Base-by-base conservation (phyloP, 768 basidiomycete species). In the Calocera viscosa region DNA sequence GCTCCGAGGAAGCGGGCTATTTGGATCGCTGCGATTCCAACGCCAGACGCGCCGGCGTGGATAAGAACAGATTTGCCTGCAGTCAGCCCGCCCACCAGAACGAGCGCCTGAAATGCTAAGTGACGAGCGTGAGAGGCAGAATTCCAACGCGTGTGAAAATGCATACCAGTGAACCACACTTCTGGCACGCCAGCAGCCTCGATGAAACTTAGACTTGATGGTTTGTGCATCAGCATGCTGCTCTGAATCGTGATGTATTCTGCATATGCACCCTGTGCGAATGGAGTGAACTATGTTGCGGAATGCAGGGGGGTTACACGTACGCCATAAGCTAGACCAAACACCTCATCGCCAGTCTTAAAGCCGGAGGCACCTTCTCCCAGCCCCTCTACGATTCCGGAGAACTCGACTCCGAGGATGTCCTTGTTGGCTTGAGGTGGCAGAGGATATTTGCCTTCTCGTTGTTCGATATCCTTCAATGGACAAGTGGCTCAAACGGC, bases 141-240 rank as follows among this genome's bases (percentile, higher is more conserved):
- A n/a, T n/a, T n/a, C n/a, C n/a, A n/a, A n/a, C n/a, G n/a, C n/a
- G n/a, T n/a, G n/a, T n/a, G n/a, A n/a, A n/a, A 30, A 35, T 67
- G 69, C 78, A 69, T 70, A 86, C 92, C 92, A 66, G 94, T 96
- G 66, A 96, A 77, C 77, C 88, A 94, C 68, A 83, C 86, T 77
- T 98, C 94, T 0, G 91, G 90, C 41, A 96, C 84, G 70, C 86
- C 87, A 16, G 94, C 92, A 10, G 91, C 92, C 72, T 96, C 86
- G 0, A 78, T 80, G 89, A 89, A 95, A 33, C 85, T 83, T 68
- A 98, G 78, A 73, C 86, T 76, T 30, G 75, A 73, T 7, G 93
- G 91, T 75, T 97, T 96, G 68, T 73, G 78, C 67, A 92, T 77
- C 67, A 95, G 74, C 77, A 90, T 83, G 1, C 82, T 83, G 68